Percentiles rank a stretch among this genome's conserved stretches.
Conservation (phyloP, 2,329 filamentous ascomycete species). For the Plectosphaerella sp. region DNA sequence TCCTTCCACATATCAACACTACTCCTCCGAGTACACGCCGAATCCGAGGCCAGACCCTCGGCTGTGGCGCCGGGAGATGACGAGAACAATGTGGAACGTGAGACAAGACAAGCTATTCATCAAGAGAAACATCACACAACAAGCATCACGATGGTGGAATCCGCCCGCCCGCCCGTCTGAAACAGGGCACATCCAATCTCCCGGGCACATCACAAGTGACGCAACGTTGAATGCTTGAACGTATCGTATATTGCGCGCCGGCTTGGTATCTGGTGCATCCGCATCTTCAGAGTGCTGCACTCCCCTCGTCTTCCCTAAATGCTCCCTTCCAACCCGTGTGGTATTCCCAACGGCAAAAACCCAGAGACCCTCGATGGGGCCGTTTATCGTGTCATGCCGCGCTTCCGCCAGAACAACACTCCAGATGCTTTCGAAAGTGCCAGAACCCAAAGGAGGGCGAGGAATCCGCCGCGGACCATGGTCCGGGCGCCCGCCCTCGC, state of each 20-base stretch:
- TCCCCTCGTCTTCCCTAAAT: neutral
- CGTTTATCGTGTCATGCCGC: slow-evolving; percentile 12
- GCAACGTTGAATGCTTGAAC: slow-evolving; percentile 9
- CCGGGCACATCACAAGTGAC: no score
- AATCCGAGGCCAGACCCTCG: no score
- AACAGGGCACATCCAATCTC: no score
- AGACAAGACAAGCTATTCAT: neutral
- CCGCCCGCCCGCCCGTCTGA: no score
- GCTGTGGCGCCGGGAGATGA: no score
- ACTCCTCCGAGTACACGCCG: no score
- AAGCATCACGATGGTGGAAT: neutral
- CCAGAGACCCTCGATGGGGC: neutral
- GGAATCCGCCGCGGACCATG: neutral
- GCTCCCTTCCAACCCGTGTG: neutral
- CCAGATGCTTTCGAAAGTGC: neutral
- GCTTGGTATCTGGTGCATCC: slow-evolving; percentile 11
- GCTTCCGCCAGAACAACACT: slow-evolving; percentile 9
- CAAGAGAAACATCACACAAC: no score
- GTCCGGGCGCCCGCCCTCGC: neutral
- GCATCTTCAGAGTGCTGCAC: slow-evolving; percentile 5
- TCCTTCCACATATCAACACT: no score
- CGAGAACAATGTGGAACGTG: neutral
- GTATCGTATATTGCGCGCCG: slow-evolving; percentile 33
- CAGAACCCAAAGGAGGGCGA: neutral
- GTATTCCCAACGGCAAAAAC: slow-evolving; percentile 7